These are phyloP conservation scores for Candida montana DNA, from an alignment of 805 yeast species.

Conservation along the genomic window DNA sequence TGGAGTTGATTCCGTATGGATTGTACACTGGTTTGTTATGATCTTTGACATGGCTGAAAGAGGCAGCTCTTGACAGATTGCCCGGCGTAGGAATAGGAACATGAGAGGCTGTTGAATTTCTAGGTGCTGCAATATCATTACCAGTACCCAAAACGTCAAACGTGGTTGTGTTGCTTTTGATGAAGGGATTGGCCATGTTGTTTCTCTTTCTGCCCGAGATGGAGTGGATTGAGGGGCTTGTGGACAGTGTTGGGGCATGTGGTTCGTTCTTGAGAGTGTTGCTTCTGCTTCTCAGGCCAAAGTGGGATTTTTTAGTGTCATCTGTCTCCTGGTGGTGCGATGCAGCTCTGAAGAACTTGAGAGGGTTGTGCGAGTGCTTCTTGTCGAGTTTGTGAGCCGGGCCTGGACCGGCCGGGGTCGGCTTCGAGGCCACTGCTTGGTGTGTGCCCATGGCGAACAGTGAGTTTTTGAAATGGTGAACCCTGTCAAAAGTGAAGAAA, in stretches of 20 bases:
- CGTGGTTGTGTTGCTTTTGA: slow-evolving; percentile 1
- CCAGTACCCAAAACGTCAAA: slow-evolving; percentile 19
- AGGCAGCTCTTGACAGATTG: slow-evolving; percentile 9
- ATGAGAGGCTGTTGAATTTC: slow-evolving; percentile 11
- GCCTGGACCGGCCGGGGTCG: neutral
- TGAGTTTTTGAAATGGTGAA: no score
- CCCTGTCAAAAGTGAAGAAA: no score
- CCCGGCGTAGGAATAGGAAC: slow-evolving; percentile 6
- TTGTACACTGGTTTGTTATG: slow-evolving; percentile 34
- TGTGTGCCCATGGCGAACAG: neutral
- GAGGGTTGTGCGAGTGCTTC: slow-evolving; percentile 9
- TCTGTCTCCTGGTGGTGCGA: slow-evolving; percentile 6
- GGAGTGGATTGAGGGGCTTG: neutral
- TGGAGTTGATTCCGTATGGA: slow-evolving; percentile 54
- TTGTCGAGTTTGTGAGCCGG: neutral
- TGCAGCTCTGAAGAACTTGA: slow-evolving; percentile 6
- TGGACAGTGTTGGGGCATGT: neutral
- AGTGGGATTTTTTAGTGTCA: slow-evolving; percentile 4
- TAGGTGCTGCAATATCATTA: slow-evolving; percentile 23
- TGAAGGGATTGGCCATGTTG: slow-evolving; percentile 9
- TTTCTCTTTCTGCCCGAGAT: slow-evolving; percentile 1
- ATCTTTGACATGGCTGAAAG: slow-evolving; percentile 4
- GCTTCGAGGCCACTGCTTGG: neutral
- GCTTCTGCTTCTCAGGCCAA: slow-evolving; percentile 7
- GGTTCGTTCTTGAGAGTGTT: slow-evolving; percentile 1